Percentiles rank a stretch among this genome's conserved stretches.
Evolutionary conservation across 202 grass and related monocot genomes (phyloP).

Genomic region (Setaria italica): DNA sequence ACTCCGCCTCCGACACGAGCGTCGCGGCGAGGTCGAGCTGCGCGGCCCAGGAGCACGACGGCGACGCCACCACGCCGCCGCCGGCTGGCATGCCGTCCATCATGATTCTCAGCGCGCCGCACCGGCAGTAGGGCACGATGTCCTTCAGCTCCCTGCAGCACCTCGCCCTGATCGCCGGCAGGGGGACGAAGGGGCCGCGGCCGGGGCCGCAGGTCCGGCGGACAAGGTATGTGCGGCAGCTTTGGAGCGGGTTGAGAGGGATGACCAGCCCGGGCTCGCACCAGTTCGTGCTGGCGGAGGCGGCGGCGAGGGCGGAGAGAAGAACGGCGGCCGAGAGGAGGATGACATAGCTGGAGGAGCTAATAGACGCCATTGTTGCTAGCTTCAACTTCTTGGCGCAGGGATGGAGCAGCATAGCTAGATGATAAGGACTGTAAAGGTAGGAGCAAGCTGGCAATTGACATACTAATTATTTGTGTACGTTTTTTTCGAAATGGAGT

Average conservation of each 20-base stretch:
- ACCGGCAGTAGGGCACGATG: conserved; percentile 8
- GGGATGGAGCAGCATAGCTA: not conserved
- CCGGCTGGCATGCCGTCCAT: not conserved
- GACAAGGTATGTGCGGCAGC: not conserved
- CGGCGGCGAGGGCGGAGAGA: not conserved
- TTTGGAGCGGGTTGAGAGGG: not conserved
- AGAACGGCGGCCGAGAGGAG: conserved; percentile 13
- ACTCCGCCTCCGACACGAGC: not conserved
- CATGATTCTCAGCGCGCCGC: conserved; percentile 13
- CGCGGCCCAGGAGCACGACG: not conserved
- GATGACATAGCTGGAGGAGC: not conserved
- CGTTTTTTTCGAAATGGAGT: not conserved
- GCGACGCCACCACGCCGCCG: too few species aligned
- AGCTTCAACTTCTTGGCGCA: not conserved
- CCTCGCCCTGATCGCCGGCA: not conserved
- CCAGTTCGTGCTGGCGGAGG: not conserved
- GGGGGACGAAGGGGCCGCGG: not conserved
- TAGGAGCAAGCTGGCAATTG: not conserved
- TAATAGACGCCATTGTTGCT: not conserved
- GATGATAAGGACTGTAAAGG: not conserved
- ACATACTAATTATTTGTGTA: not conserved
- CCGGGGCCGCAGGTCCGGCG: conserved; percentile 1
- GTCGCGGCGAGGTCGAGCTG: not conserved
- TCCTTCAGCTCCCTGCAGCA: conserved; percentile 12
- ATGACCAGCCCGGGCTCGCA: not conserved